Percentiles rank a stretch among this genome's conserved stretches.
Conservation (phyloP, 495 filamentous ascomycete species). For the Tuber borchii region DNA sequence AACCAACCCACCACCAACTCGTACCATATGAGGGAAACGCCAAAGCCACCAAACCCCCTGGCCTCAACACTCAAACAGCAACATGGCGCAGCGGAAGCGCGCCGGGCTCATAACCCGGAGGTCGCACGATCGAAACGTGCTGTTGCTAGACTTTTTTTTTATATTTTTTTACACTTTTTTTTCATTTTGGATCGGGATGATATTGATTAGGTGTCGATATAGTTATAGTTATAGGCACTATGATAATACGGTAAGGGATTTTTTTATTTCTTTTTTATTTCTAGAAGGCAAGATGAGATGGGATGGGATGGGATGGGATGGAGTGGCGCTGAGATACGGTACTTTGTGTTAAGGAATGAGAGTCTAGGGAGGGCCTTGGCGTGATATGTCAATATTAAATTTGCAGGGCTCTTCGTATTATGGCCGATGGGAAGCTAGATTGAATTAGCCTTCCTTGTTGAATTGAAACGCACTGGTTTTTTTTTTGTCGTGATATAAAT, state of each 20-base stretch:
- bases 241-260: not conserved
- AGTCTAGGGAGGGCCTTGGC: not conserved
- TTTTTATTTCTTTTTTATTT: not conserved
- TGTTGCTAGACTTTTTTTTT: constrained; percentile 42
- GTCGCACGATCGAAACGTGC: constrained; percentile 48
- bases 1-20: too few relatives aligned
- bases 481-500: not conserved
- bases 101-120: constrained; percentile 51
- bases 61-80: constrained; percentile 34
- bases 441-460: not conserved
- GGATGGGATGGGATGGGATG: not conserved
- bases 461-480: not conserved
- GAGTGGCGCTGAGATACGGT: too few relatives aligned
- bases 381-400: not conserved
- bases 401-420: not conserved
- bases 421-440: too few relatives aligned
- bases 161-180: not conserved
- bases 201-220: not conserved
- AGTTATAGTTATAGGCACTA: too few relatives aligned
- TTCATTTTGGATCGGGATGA: not conserved
- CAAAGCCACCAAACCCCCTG: not conserved
- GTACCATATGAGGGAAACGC: too few relatives aligned
- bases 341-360: too few relatives aligned
- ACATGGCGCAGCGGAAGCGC: constrained; percentile 48
- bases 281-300: not conserved